Base-by-base conservation (phyloP, 495 filamentous ascomycete genomes). In the Trichocladium uniseriatum region DNA sequence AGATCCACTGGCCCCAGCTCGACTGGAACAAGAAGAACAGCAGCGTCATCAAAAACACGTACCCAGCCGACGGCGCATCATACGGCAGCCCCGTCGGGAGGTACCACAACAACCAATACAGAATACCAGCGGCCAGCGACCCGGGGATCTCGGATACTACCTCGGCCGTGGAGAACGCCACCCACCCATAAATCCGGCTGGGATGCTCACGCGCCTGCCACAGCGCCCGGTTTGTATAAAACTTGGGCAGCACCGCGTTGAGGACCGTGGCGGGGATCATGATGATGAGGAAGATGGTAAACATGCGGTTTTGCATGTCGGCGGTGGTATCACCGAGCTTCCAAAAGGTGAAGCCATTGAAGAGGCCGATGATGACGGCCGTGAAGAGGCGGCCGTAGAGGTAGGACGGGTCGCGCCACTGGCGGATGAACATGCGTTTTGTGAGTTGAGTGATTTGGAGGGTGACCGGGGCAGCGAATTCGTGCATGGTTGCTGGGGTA, bases 321-420 rank as follows among this genome's bases (percentile, higher is more conserved):
- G 75, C 70, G 3, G 86, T 66, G 1, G 74, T 76, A 59, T 80
- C 69, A 13, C 83, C 82, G 19, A 91, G 72, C 56, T 81, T 72
- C 70, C 77, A 92, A 70, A 92, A 94, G 14, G 89, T 90, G 62
- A 94, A 92, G n/a, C 85, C 83, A 63, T 86, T 87, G 71, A 90
- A 89, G 13, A 90, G 29, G 61, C 69, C 94, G 13, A 65, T 41
- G 16, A 70, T 48, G 6, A 73, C 52, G 2, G 64, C 44, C 0
- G 89, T 38, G 76, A 83, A 48, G 78, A 73, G 51, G 49, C 78
- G 75, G 3, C 82, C 80, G 59, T 84, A 86, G 13, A 92, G 73
- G 57, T 94, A 94, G 0, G 74, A 71, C 0, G 86, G 84, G 20
- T 80, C 82, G 20, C 88, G 79, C 82, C 83, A 92, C 60, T 88